Base-by-base conservation (phyloP, 2,329 filamentous ascomycete species). In the Byssothecium circinans region DNA sequence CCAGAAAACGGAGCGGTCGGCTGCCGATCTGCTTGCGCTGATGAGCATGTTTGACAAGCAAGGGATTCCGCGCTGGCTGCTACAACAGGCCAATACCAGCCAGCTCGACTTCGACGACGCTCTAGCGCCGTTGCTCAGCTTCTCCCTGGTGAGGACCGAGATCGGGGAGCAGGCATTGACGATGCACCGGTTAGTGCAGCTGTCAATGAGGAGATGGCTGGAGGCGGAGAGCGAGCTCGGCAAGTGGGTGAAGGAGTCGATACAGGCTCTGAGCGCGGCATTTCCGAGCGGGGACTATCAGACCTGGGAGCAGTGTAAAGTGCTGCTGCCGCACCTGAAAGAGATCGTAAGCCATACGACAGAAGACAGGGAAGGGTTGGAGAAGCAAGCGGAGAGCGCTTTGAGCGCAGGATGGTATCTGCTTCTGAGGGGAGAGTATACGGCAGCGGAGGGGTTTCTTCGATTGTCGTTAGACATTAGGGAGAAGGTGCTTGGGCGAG, bases 21-120 rank as follows among this genome's bases (percentile, higher is more conserved):
- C 75, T 6, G 66, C 74, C 2, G 60, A 76, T 23, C 56, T 78
- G 17, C 53, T 79, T 1, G 72, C 73, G 2, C 60, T 78, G 22
- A 56, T 56, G 53, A 53, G 47, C 43, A 49, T 56, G 41, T 56
- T 53, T 38, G 50, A 53, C 33, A 47, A 43, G 25, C 47, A 53
- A 42, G 43, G 50, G 15, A 51, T 56, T 10, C 53, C 47, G 30
- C 8, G 18, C n/a, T 48, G n/a, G 23, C 25, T 52, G 19, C 45
- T 51, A 25, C 52, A 44, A 25, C 22, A 23, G 2, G 5, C 11
- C 35, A 38, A 43, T 25, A 40, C 39, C 18, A 52, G 41, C 45
- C 45, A 52, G 40, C 42, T 49, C 22, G 52, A 50, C 49, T 55
- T 55, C 30, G 42, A 55, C 17, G 43, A 55, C 34, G 52, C 45